Percentiles rank a stretch among this genome's conserved stretches.
These are phyloP conservation scores for Lodderomyces pseudojiufengensis DNA, from an alignment of 1,139 yeast genomes.

Conservation along the genomic window DNA sequence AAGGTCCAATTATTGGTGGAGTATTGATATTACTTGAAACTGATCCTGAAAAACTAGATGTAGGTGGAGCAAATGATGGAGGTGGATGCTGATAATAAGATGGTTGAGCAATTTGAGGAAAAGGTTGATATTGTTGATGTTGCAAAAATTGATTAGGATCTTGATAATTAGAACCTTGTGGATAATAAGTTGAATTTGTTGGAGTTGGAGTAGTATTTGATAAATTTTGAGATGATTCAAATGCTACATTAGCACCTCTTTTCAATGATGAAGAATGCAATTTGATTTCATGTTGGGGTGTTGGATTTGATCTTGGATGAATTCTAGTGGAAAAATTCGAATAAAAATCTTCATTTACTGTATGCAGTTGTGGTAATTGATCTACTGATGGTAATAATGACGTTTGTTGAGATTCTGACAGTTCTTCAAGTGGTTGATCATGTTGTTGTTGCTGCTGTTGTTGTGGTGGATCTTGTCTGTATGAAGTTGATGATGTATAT, in stretches of 20 bases:
- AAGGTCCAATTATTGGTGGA: not conserved
- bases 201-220: not conserved
- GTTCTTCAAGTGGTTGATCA: not conserved
- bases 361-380: not conserved
- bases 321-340: too few relatives aligned
- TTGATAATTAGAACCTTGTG: not conserved
- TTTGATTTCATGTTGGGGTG: slow-evolving; percentile 1
- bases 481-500: not conserved
- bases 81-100: not conserved
- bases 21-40: not conserved
- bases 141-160: not conserved
- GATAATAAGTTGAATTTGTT: slow-evolving; percentile 1
- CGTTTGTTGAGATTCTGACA: not conserved
- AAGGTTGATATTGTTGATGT: not conserved
- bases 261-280: not conserved
- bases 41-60: not conserved
- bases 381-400: not conserved
- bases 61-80: not conserved
- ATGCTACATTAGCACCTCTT: not conserved
- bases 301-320: not conserved
- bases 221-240: not conserved
- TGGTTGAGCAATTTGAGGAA: not conserved
- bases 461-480: not conserved
- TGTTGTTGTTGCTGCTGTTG: slow-evolving; percentile 3
- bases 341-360: too few relatives aligned